Percentiles rank a stretch among this genome's conserved stretches.
These are phyloP conservation scores for Balansia obtecta DNA, from an alignment of 2,329 filamentous ascomycete species.

Conservation along the genomic window DNA sequence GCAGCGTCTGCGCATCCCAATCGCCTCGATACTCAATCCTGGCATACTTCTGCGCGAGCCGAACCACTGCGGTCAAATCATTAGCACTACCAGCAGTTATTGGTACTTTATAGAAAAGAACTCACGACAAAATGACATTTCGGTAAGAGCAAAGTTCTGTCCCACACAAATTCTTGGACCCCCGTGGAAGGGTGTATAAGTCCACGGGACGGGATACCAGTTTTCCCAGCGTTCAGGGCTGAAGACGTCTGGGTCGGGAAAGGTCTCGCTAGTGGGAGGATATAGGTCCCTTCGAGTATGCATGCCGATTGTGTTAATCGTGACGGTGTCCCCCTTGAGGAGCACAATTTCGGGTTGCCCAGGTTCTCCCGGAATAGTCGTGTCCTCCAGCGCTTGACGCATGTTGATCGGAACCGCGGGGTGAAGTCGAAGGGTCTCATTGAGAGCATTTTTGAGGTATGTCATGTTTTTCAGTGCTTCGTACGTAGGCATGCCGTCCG, in stretches of 20 bases:
- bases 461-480: slow-evolving; percentile 79
- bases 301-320: slow-evolving; percentile 39
- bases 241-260: slow-evolving; percentile 26
- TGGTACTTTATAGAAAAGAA: slow-evolving; percentile 4
- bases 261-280: slow-evolving; percentile 24
- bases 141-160: slow-evolving; percentile 46
- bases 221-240: slow-evolving; percentile 37
- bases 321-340: slow-evolving; percentile 31
- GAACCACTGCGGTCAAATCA: slow-evolving; percentile 21
- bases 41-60: slow-evolving; percentile 46
- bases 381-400: slow-evolving; percentile 26
- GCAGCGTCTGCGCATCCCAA: slow-evolving; percentile 28
- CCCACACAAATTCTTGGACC: slow-evolving; percentile 42
- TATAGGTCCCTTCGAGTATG: slow-evolving; percentile 37
- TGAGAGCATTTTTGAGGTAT: slow-evolving; percentile 61
- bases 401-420: slow-evolving; percentile 70
- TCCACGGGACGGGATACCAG: slow-evolving; percentile 40
- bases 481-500: slow-evolving; percentile 53
- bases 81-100: slow-evolving; percentile 16
- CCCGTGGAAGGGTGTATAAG: slow-evolving; percentile 40
- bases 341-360: slow-evolving; percentile 28
- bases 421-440: slow-evolving; percentile 67
- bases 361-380: slow-evolving; percentile 9
- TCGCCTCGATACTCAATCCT: slow-evolving; percentile 34
- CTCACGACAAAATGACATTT: slow-evolving; percentile 38